These are phyloP conservation scores for Tranzscheliella williamsii DNA, from an alignment of 1,284 basidiomycete species.

Conservation along the genomic window DNA sequence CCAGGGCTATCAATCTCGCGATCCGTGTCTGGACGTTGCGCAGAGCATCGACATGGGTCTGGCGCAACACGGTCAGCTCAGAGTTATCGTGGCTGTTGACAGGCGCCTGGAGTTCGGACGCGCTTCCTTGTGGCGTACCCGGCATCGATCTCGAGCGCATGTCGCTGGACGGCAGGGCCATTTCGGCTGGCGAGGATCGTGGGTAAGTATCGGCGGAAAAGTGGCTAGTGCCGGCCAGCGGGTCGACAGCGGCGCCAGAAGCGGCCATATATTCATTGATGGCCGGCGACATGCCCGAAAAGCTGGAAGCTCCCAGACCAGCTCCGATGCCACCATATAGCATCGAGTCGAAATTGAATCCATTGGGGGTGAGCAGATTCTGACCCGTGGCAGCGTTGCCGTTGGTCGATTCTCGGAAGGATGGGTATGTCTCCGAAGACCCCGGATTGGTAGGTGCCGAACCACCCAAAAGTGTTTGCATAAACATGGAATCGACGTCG, in stretches of 20 bases:
- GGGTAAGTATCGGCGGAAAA: not conserved
- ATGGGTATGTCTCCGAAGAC: not conserved
- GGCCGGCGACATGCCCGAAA: not conserved
- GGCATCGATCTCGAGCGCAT: not conserved
- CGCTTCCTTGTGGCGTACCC: not conserved
- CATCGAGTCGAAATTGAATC: not conserved
- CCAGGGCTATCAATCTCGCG: slow-evolving; percentile 10
- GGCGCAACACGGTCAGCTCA: not conserved
- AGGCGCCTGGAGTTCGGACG: not conserved
- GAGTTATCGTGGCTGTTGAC: too few relatives aligned
- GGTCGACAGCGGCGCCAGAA: not conserved
- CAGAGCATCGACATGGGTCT: slow-evolving; percentile 1
- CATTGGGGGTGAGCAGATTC: not conserved
- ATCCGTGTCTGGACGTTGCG: slow-evolving; percentile 3
- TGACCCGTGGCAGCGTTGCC: not conserved
- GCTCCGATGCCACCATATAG: not conserved
- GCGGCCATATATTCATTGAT: not conserved
- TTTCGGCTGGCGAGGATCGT: not conserved
- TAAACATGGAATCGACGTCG: slow-evolving; percentile 20
- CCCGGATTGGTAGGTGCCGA: not conserved
- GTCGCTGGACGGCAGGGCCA: too few relatives aligned
- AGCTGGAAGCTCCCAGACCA: not conserved
- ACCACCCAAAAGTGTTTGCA: slow-evolving; percentile 30
- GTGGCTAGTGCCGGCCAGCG: not conserved
- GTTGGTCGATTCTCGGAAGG: too few relatives aligned